A percentile compares a stretch with the other conserved stretches of the same genome.
Conservation (phyloP, 139 green algal species). For the Diplosphaera chodatii region DNA sequence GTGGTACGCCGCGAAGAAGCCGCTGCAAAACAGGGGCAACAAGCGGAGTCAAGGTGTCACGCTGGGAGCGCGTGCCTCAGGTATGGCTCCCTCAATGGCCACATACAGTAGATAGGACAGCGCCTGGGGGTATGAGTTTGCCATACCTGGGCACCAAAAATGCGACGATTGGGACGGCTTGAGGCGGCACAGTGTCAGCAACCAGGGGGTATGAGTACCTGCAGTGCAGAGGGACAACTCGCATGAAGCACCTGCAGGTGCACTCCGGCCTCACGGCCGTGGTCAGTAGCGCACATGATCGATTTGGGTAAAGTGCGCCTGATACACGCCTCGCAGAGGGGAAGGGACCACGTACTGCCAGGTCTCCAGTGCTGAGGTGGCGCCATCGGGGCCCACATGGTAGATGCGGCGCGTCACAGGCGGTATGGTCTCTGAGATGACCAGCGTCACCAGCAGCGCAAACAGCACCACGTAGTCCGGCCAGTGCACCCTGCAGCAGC, state of each 20-base stretch:
- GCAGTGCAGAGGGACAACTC: too few relatives aligned
- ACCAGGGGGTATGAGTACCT: not conserved
- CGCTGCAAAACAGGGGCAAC: not conserved
- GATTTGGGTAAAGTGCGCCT: too few relatives aligned
- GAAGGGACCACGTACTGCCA: not conserved
- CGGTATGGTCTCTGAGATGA: constrained; percentile 9
- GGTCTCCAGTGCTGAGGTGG: not conserved
- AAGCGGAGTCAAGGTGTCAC: too few relatives aligned
- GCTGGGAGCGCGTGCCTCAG: too few relatives aligned
- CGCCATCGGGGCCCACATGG: constrained; percentile 1
- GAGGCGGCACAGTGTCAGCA: not conserved
- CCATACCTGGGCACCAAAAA: not conserved
- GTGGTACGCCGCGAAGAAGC: not conserved
- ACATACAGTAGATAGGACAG: too few relatives aligned
- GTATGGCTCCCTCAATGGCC: too few relatives aligned
- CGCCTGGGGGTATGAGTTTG: too few relatives aligned
- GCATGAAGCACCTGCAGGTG: not conserved
- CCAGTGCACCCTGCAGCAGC: constrained; percentile 5
- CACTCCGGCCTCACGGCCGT: too few relatives aligned
- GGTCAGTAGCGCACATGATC: not conserved
- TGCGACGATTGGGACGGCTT: not conserved
- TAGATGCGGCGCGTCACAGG: constrained; percentile 14
- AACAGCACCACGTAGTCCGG: constrained; percentile 14
- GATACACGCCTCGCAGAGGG: too few relatives aligned
- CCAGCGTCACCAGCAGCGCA: constrained; percentile 6